Conservation (phyloP, 176 grass and related monocot species). For the Puya raimondii region DNA sequence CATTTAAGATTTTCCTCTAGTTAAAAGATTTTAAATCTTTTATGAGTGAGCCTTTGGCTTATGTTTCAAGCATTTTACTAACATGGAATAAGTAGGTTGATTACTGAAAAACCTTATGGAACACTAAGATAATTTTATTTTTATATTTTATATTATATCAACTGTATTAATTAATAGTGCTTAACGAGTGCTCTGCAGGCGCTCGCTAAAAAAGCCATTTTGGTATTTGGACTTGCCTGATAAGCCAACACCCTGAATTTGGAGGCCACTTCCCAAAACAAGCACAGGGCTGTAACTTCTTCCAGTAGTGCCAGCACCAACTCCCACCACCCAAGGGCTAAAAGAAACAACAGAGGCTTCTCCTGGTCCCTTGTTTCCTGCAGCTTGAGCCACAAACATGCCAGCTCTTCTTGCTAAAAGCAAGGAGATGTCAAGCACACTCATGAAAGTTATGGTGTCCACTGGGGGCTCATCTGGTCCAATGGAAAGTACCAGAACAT, state of each 20-base stretch:
- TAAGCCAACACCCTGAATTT: conserved; percentile 37
- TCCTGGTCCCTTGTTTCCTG: conserved; percentile 40
- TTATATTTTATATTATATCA: too few species aligned
- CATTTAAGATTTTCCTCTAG: too few species aligned
- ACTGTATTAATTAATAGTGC: too few species aligned
- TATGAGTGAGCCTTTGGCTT: too few species aligned
- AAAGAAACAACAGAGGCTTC: conserved; percentile 37
- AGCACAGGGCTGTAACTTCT: conserved; percentile 31
- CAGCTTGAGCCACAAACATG: conserved; percentile 54
- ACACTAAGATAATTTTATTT: too few species aligned
- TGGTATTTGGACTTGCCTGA: conserved; percentile 18
- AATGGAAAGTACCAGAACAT: conserved; percentile 46
- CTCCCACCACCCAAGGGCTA: conserved; percentile 50
- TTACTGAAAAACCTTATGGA: too few species aligned
- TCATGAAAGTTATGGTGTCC: conserved; percentile 40
- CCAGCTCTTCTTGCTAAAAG: conserved; percentile 45
- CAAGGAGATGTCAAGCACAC: conserved; percentile 41
- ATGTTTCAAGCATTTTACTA: too few species aligned
- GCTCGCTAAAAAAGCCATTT: background rate
- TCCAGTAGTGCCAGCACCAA: conserved; percentile 36
- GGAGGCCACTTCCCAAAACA: conserved; percentile 24
- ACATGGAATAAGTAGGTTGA: too few species aligned
- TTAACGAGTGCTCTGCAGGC: too few species aligned
- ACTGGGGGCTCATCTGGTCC: conserved; percentile 34
- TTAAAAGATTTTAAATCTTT: too few species aligned